Base-by-base conservation (phyloP, 2,329 filamentous ascomycete species). In the Emydomyces testavorans region DNA sequence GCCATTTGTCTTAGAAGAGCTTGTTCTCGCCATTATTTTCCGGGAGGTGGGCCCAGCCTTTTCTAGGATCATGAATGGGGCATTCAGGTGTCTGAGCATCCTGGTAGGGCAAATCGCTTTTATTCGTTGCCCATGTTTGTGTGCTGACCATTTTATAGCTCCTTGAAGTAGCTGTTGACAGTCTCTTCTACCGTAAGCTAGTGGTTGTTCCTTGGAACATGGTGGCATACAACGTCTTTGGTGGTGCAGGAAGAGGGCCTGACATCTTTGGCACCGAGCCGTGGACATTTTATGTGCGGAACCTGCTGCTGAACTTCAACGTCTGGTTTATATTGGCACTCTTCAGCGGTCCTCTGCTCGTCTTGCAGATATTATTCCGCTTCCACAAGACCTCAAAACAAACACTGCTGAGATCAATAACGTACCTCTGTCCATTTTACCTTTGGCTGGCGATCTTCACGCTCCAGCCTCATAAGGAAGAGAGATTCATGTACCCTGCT, bases 401-500 rank as follows among this genome's bases (percentile, higher is more conserved):
- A 54, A 83, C 80, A 1, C 76, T 84, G 1, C 67, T 94, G 48
- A 81, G 88, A 29, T 85, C 82, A 7, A 59, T 93, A 40, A 77
- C 90, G 16, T 86, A 94, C 55, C 72, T 90, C 46, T 69, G 78
- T 0, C 92, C 92, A 0, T 94, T 96, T 65, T 98, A 96, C 63
- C 75, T 95, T 61, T 98, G 92, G 92, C 75, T 98, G 23, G 77
- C 69, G 2, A 92, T 96, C 53, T 96, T 98, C 68, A 90, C 85
- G 0, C 63, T 83, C 6, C 92, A 98, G 62, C 86, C 92, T 13
- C 92, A 98, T 69, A 98, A 98, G 61, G 92, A 98, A 64, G 92
- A 98, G 67, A 77, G 92, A 5, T 98, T 98, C 71, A 96, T 98
- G 89, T 98, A 94, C 60, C 92, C 92, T 0, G 85, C 80, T 1